Conservation (phyloP, 768 basidiomycete genomes). For the Ramaria sp. region DNA sequence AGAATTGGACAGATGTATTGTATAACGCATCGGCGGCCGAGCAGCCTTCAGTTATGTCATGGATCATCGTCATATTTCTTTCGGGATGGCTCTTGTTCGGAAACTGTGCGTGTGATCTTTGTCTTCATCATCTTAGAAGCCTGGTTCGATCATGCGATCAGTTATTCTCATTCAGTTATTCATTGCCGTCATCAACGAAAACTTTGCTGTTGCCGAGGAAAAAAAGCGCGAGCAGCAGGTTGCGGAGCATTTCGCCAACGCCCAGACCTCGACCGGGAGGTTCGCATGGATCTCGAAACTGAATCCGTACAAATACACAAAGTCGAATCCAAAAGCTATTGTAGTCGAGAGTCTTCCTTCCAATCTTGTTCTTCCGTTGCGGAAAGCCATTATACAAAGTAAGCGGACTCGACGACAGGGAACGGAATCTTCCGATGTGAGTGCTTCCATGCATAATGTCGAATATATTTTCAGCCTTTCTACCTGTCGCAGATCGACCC, state of each 20-base stretch:
- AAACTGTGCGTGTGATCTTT: conserved; percentile 53
- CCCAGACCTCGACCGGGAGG: conserved; percentile 21
- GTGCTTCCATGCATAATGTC: not conserved
- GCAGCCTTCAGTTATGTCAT: conserved; percentile 51
- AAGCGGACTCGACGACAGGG: conserved; percentile 18
- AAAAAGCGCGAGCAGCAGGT: conserved; percentile 77
- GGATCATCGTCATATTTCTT: conserved; percentile 63
- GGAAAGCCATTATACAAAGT: conserved; percentile 61
- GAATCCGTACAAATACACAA: conserved; percentile 57
- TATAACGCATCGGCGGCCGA: conserved; percentile 57
- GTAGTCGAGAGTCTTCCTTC: conserved; percentile 63
- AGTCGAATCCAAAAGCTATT: conserved; percentile 54
- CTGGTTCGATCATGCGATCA: conserved; percentile 19
- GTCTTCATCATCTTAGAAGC: not conserved
- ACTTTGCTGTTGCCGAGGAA: conserved; percentile 88
- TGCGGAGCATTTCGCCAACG: conserved; percentile 51
- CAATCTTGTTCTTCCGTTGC: conserved; percentile 68
- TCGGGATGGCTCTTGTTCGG: conserved; percentile 83
- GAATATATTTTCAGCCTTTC: not conserved
- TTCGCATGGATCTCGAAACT: conserved; percentile 60
- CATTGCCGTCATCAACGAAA: conserved; percentile 95
- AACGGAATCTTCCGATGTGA: not conserved
- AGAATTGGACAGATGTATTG: conserved; percentile 83
- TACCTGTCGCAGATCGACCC: conserved; percentile 13
- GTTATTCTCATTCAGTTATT: conserved; percentile 93